These are phyloP conservation scores for Podospora pseudoanserina DNA, from an alignment of 495 filamentous ascomycete genomes.

Conservation along the genomic window DNA sequence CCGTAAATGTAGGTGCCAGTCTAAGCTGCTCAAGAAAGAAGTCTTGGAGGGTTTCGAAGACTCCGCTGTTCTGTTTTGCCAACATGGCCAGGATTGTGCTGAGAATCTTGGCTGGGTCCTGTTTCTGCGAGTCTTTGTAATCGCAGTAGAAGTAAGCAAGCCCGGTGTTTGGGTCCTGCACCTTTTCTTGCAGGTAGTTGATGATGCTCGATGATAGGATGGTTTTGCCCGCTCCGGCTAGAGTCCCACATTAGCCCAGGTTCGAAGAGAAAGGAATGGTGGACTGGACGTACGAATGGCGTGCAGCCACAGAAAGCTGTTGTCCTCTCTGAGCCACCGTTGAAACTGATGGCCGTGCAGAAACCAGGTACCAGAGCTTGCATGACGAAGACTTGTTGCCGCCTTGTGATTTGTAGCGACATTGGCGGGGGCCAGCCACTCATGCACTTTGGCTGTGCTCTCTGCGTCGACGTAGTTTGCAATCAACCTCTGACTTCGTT, in stretches of 20 bases:
- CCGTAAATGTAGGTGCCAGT: constrained; percentile 11
- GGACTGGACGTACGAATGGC: constrained; percentile 24
- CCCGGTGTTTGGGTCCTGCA: constrained; percentile 1
- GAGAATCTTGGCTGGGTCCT: constrained; percentile 10
- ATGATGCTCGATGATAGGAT: constrained; percentile 17
- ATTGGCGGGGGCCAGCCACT: constrained; percentile 13
- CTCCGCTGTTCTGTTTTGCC: constrained; percentile 10
- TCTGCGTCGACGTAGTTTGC: constrained; percentile 14
- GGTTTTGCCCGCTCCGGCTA: constrained; percentile 25
- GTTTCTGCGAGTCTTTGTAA: constrained; percentile 16
- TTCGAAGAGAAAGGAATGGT: neutral
- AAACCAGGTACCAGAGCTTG: constrained; percentile 21
- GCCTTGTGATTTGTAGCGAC: constrained; percentile 16
- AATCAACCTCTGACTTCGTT: constrained; percentile 10
- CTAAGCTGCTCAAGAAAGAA: constrained; percentile 14
- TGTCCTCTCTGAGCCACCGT: constrained; percentile 14
- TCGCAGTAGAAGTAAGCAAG: constrained; percentile 19
- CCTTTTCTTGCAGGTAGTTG: constrained; percentile 13
- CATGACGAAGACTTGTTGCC: constrained; percentile 13
- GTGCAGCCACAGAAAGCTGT: constrained; percentile 23
- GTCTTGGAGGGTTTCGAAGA: constrained; percentile 10
- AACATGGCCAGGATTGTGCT: constrained; percentile 13
- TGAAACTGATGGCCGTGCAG: constrained; percentile 13
- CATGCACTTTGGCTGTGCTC: constrained; percentile 7
- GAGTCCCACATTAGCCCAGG: neutral